Conservation (phyloP, 2,329 filamentous ascomycete species). For the Ilyonectria robusta region DNA sequence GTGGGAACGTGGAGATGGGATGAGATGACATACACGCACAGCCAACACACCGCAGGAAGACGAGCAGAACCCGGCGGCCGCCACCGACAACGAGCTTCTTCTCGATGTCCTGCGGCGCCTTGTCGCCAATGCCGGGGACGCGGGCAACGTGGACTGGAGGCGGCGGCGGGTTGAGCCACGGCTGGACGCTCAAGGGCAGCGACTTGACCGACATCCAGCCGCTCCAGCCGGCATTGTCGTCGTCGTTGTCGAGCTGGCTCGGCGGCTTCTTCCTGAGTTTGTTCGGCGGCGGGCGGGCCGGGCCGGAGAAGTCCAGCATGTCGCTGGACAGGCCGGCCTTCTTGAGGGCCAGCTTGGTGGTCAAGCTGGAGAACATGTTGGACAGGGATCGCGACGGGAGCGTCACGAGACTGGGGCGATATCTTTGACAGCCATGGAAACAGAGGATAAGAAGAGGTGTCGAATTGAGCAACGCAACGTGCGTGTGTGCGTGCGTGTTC, state of each 20-base stretch:
- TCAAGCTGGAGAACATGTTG: slow-evolving; percentile 69
- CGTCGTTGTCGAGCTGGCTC: slow-evolving; percentile 48
- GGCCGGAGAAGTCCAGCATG: slow-evolving; percentile 57
- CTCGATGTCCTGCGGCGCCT: slow-evolving; percentile 63
- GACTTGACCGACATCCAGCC: slow-evolving; percentile 66
- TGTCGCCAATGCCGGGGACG: slow-evolving; percentile 63
- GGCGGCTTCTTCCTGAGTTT: slow-evolving; percentile 52
- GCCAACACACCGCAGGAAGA: slow-evolving; percentile 69
- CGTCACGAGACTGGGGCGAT: slow-evolving; percentile 4
- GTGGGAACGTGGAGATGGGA: slow-evolving; percentile 4
- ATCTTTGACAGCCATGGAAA: slow-evolving; percentile 9
- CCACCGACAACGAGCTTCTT: slow-evolving; percentile 59
- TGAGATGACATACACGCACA: slow-evolving; percentile 64
- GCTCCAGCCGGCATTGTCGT: slow-evolving; percentile 52
- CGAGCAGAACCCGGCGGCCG: slow-evolving; percentile 62
- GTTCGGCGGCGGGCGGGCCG: slow-evolving; percentile 48
- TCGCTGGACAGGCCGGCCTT: slow-evolving; percentile 69
- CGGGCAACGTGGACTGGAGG: slow-evolving; percentile 62
- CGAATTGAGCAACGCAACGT: background rate
- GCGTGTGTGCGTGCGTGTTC: slow-evolving; percentile 4
- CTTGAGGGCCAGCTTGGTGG: slow-evolving; percentile 71
- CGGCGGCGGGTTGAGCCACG: slow-evolving; percentile 67
- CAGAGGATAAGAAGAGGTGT: background rate
- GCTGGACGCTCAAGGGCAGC: slow-evolving; percentile 66
- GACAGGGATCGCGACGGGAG: background rate